Evolutionary conservation across 257 asterid species (phyloP), one percentile per base, ranked within the genome.

Genomic region (Scutellaria minor): DNA sequence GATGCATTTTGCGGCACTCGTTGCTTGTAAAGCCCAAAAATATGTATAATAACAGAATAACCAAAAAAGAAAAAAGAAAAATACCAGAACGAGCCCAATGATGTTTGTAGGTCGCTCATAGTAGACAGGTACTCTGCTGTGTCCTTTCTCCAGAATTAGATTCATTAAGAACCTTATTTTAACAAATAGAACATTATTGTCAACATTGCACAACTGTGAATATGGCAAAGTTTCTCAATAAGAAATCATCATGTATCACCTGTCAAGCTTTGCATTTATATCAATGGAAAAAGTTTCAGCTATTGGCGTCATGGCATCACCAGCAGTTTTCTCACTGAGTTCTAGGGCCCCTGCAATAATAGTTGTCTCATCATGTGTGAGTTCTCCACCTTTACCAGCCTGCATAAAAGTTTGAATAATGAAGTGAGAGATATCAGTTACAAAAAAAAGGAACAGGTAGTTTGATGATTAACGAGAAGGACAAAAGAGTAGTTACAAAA

Each of bases 321-420:
- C 71, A 51, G 99, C 97, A 73, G 96, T 92, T 85, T 95, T 95
- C 73, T 87, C 96, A 45, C 84, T 80, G 46, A 95, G 94, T 78
- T 90, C 98, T 50, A 95, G 91, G 50, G 99, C 98, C 75, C 99
- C 99, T 50, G 97, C 96, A 72, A 95, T 95, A 39, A 95, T 95
- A 12, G 98, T 95, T 13, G 99, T 95, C 85, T 95, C 99, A 68
- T 95, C 99, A 74, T 89, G 99, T 12, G 98, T 95, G 75, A 95
- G 97, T 71, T 95, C 99, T 75, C 99, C 99, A 20, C 99, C 99
- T 86, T 87, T 95, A 75, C 99, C 99, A 54, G 99, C 99, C 99
- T 95, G 83, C 79, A 79, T 59, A 68, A 63, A 64, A 70, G 40
- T 56, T 11, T 39, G 39, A 57, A 51, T 31, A 20, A 37, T 46